A percentile compares a stretch with the other conserved stretches of the same genome.
phyloP scores from a whole-genome alignment of 2,329 filamentous ascomycete species.

The Trichoderma cornu-damae region DNA sequence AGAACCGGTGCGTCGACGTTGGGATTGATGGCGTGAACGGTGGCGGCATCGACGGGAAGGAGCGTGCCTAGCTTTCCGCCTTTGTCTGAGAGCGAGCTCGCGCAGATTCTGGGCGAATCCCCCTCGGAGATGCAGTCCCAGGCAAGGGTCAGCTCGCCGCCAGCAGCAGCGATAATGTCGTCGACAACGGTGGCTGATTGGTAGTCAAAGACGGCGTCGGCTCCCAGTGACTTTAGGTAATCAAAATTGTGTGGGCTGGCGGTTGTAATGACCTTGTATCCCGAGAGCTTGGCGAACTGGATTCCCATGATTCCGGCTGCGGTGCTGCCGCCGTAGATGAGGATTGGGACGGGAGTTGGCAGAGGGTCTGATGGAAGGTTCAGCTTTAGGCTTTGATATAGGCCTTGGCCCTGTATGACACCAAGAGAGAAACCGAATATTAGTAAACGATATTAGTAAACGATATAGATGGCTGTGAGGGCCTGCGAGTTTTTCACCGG shows the following conservation, averaged over 20 bases:
- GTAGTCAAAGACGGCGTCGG: conserved; percentile 45
- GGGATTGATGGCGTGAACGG: conserved; percentile 23
- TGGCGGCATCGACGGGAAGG: conserved; percentile 30
- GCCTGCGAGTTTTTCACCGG: no score
- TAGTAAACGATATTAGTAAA: not conserved
- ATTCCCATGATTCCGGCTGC: conserved; percentile 51
- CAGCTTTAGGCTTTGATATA: conserved; percentile 43
- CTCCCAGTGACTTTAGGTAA: conserved; percentile 38
- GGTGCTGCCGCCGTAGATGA: conserved; percentile 48
- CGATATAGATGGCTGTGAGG: not conserved
- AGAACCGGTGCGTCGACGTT: conserved; percentile 32
- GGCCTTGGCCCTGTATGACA: conserved; percentile 25
- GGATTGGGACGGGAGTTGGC: conserved; percentile 35
- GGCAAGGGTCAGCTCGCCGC: conserved; percentile 1
- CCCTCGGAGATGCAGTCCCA: conserved; percentile 13
- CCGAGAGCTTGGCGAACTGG: conserved; percentile 40
- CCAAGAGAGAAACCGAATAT: not conserved
- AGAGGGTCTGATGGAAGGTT: conserved; percentile 41
- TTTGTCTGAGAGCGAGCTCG: conserved; percentile 25
- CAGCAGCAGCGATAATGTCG: conserved; percentile 26
- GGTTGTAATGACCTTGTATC: conserved; percentile 37
- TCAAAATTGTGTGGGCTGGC: conserved; percentile 37
- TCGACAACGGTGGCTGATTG: conserved; percentile 23
- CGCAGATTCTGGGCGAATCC: conserved; percentile 27
- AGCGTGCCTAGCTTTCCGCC: conserved; percentile 40